Percentiles rank a stretch among this genome's conserved stretches.
Evolutionary conservation across 768 basidiomycete genomes (phyloP).

Genomic region (Dioszegia aurantiaca): DNA sequence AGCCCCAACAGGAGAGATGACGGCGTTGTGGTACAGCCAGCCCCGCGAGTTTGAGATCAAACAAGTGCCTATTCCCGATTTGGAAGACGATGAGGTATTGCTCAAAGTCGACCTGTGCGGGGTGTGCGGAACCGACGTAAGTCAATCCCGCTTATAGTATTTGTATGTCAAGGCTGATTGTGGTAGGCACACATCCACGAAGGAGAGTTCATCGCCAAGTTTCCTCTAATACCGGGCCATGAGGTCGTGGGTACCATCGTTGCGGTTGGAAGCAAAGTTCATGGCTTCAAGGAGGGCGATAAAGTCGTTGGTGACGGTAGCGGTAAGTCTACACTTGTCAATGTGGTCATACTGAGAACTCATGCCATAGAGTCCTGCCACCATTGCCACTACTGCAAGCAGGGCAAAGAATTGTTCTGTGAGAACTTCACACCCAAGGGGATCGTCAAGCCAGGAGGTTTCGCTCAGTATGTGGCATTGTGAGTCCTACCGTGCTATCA

Average conservation of each 20-base stretch:
- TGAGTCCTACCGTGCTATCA: constrained; percentile 52
- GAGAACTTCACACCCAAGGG: constrained; percentile 80
- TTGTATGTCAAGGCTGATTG: constrained; percentile 4
- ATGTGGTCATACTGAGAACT: not conserved
- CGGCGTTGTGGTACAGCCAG: constrained; percentile 73
- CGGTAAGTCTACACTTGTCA: constrained; percentile 42
- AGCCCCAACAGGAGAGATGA: constrained; percentile 56
- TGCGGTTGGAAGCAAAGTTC: constrained; percentile 74
- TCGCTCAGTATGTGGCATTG: constrained; percentile 85
- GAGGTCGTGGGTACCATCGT: constrained; percentile 72
- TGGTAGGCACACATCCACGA: constrained; percentile 60
- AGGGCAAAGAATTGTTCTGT: constrained; percentile 76
- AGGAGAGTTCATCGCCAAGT: constrained; percentile 69
- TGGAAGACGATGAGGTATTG: constrained; percentile 68
- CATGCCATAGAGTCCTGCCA: constrained; percentile 57
- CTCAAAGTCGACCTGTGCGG: constrained; percentile 60
- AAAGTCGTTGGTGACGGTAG: constrained; percentile 80
- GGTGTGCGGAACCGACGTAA: constrained; percentile 62
- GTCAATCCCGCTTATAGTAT: too few species aligned
- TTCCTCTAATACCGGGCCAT: constrained; percentile 74
- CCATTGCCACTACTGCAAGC: constrained; percentile 80
- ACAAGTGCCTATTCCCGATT: constrained; percentile 65
- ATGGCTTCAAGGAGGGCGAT: constrained; percentile 72
- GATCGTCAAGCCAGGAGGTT: constrained; percentile 77
- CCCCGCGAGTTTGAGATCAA: constrained; percentile 67